Conservation (phyloP, 192 early-diverging fungal genomes). For the Linnemannia elongata region DNA sequence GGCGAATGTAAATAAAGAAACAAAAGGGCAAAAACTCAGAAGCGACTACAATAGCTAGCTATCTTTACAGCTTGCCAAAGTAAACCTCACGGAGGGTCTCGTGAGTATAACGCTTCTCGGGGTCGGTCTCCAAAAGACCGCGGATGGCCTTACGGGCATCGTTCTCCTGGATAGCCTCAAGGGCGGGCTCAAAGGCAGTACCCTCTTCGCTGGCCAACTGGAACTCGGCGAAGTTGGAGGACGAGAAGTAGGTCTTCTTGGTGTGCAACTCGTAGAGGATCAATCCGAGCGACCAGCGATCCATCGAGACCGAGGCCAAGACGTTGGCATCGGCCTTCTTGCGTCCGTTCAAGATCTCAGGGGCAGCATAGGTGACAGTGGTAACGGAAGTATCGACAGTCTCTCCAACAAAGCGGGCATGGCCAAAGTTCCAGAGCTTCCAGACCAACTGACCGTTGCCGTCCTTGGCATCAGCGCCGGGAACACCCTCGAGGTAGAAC, state of each 20-base stretch:
- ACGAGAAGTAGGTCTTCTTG: slow-evolving; percentile 48
- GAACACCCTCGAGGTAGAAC: slow-evolving; percentile 53
- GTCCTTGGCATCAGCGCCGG: slow-evolving; percentile 27
- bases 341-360: slow-evolving; percentile 55
- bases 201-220: slow-evolving; percentile 44
- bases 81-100: slow-evolving; percentile 53
- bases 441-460: slow-evolving; percentile 45
- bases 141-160: slow-evolving; percentile 45
- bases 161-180: slow-evolving; percentile 31
- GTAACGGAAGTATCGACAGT: slow-evolving; percentile 50
- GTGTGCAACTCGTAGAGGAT: slow-evolving; percentile 53
- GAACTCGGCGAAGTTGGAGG: slow-evolving; percentile 36
- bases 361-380: slow-evolving; percentile 54
- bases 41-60: slow-evolving; percentile 14
- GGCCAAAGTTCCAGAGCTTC: slow-evolving; percentile 60
- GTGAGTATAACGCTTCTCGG: slow-evolving; percentile 53
- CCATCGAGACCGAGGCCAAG: slow-evolving; percentile 49
- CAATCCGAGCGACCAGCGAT: slow-evolving; percentile 59
- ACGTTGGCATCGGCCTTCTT: slow-evolving; percentile 46
- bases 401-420: slow-evolving; percentile 56
- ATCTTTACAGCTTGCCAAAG: slow-evolving; percentile 25
- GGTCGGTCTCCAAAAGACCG: slow-evolving; percentile 46
- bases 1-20: background rate
- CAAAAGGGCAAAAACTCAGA: background rate
- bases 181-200: slow-evolving; percentile 26